These are phyloP conservation scores for Scheffersomyces insectosa DNA, from an alignment of 1,139 yeast species.

Conservation along the genomic window DNA sequence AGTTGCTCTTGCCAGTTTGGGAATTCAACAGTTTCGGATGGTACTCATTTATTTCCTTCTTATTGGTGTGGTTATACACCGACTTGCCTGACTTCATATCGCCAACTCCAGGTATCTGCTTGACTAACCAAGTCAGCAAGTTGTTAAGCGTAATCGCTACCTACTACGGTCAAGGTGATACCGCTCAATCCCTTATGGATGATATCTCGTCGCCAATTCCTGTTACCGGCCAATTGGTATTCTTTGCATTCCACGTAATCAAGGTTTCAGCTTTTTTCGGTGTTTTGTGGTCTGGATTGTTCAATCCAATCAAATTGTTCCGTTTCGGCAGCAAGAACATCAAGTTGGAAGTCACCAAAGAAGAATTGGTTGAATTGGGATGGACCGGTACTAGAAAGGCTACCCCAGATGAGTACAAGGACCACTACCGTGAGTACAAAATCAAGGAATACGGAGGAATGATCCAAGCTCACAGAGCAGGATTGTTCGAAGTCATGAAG, in stretches of 20 bases:
- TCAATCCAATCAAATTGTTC: slow-evolving; percentile 61
- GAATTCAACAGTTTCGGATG: slow-evolving; percentile 52
- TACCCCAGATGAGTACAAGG: slow-evolving; percentile 69
- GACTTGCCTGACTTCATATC: slow-evolving; percentile 87
- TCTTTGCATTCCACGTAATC: slow-evolving; percentile 68
- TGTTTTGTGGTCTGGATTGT: slow-evolving; percentile 64
- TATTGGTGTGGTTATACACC: slow-evolving; percentile 80
- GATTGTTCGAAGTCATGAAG: slow-evolving; percentile 60
- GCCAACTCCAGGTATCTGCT: slow-evolving; percentile 89
- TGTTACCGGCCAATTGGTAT: slow-evolving; percentile 59
- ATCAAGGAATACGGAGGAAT: slow-evolving; percentile 76
- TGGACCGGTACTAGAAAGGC: slow-evolving; percentile 92
- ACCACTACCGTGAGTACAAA: slow-evolving; percentile 63
- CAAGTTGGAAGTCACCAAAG: slow-evolving; percentile 43
- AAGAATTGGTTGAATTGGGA: slow-evolving; percentile 67
- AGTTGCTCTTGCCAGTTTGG: slow-evolving; percentile 84
- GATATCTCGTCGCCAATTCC: slow-evolving; percentile 46
- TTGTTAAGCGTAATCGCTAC: slow-evolving; percentile 33
- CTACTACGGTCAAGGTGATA: slow-evolving; percentile 30
- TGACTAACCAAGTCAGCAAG: slow-evolving; percentile 63
- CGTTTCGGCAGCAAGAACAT: slow-evolving; percentile 29
- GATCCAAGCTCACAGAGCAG: slow-evolving; percentile 74
- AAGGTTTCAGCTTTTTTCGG: slow-evolving; percentile 61
- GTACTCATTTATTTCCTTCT: slow-evolving; percentile 42
- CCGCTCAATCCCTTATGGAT: slow-evolving; percentile 48